Base-by-base conservation (phyloP, 1,284 basidiomycete species). In the Volvariella volvacea region DNA sequence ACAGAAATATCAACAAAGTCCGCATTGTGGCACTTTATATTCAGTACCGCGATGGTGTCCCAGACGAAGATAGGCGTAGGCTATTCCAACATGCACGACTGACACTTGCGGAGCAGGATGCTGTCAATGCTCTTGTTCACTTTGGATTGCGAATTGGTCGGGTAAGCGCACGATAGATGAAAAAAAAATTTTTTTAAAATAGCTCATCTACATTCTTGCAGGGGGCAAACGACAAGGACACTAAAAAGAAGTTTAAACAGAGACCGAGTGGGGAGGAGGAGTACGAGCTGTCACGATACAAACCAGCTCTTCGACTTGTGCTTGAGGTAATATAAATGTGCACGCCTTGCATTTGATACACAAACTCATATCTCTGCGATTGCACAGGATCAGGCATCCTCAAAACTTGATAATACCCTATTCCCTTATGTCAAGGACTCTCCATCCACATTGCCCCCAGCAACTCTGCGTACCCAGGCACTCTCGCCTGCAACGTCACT, bases 21-120 rank as follows among this genome's bases (percentile, higher is more conserved):
- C 88, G 96, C 47, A 88, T 99, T 56, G 91, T 99, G 49, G 92
- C 95, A 4, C 72, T 99, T 14, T 99, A 99, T 64, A 92, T 99
- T 56, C 83, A 97, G 63, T 83, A 88, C 65, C 85, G 93, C 38
- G 95, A 99, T 56, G 96, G 96, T 39, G 95, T 99, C 7, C 93
- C 95, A 15, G 95, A 98, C 47, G 96, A 99, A 60, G 96, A 99
- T 66, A 80, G 92, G 45, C 80, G 93, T 50, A 73, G 96, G 47
- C 65, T 99, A 47, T 99, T 95, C 63, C 94, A 98, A 62, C 96
- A 99, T 61, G 96, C 96, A n/a, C 75, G 92, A 25, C 68, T 99
- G 39, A 79, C 81, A 2, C 66, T 94, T 43, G 76, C 88, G 17
- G 96, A 99, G 60, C 93, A 96, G 68, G 95, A 98, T 57, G 89